phyloP scores from a whole-genome alignment of 805 yeast genomes.

The Saccharomyces eubayanus region DNA sequence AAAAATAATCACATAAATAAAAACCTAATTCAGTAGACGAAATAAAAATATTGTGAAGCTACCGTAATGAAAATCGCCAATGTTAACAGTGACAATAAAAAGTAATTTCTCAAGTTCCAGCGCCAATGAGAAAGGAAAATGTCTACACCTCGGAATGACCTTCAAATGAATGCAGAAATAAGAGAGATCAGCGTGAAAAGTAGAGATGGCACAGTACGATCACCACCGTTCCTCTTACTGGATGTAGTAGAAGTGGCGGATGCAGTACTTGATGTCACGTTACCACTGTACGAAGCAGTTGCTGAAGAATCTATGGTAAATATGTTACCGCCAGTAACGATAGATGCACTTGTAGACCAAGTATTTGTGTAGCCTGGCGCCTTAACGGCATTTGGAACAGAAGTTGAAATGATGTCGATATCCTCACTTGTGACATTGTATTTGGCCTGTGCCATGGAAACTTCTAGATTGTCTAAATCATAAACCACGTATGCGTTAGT shows the following conservation, averaged over 20 bases:
- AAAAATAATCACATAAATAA: neutral
- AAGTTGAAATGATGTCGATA: constrained; percentile 17
- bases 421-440: constrained; percentile 12
- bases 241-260: neutral
- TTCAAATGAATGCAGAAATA: neutral
- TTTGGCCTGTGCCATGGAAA: constrained; percentile 48
- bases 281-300: neutral
- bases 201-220: constrained; percentile 3
- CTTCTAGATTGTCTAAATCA: constrained; percentile 48
- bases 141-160: neutral
- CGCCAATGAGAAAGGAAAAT: neutral
- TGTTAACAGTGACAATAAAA: neutral
- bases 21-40: neutral
- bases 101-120: too few relatives aligned
- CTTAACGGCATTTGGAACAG: constrained; percentile 41
- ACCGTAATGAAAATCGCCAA: neutral
- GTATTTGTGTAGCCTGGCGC: constrained; percentile 44
- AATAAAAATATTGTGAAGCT: neutral
- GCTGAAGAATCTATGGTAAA: constrained; percentile 12
- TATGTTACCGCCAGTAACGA: constrained; percentile 25
- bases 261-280: neutral
- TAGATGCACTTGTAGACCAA: constrained; percentile 26
- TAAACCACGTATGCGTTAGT: constrained; percentile 56
- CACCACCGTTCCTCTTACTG: constrained; percentile 2
- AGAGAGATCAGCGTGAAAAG: constrained; percentile 1